A percentile compares a stretch with the other conserved stretches of the same genome.
Evolutionary conservation across 2,329 filamentous ascomycete genomes (phyloP).

Genomic region (Penicillium sp.): DNA sequence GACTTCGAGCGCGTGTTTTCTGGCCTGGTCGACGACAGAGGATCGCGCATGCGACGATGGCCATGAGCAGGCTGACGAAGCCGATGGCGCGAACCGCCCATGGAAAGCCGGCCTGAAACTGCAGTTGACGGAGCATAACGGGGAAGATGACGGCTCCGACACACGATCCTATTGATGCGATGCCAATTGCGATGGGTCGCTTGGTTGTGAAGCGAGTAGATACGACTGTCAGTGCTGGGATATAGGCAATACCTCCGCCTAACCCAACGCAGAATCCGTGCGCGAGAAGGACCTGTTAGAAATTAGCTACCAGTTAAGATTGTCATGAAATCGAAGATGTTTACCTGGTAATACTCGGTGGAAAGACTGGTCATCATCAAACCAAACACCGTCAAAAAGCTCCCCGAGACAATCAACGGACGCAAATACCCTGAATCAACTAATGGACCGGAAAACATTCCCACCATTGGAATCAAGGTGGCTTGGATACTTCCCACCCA

Average conservation of each 20-base stretch:
- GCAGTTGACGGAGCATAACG: conserved; percentile 47
- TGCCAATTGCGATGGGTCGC: conserved; percentile 51
- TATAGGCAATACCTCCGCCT: conserved; percentile 30
- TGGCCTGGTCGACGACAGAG: conserved; percentile 39
- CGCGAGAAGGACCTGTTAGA: conserved; percentile 40
- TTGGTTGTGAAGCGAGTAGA: conserved; percentile 39
- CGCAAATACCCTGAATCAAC: conserved; percentile 46
- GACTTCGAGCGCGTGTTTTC: conserved; percentile 34
- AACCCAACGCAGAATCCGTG: conserved; percentile 37
- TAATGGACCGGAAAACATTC: conserved; percentile 46
- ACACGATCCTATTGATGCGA: conserved; percentile 52
- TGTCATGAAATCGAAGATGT: neutral
- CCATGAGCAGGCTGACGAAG: conserved; percentile 47
- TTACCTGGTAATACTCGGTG: conserved; percentile 27
- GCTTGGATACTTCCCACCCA: conserved; percentile 47
- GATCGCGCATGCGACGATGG: conserved; percentile 30
- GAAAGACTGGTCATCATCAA: conserved; percentile 30
- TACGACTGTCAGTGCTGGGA: conserved; percentile 28
- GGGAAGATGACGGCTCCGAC: conserved; percentile 58
- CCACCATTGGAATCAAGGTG: conserved; percentile 45
- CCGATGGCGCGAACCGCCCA: conserved; percentile 56
- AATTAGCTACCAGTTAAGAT: neutral
- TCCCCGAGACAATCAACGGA: conserved; percentile 37
- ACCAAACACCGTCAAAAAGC: conserved; percentile 35
- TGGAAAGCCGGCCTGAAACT: conserved; percentile 53